A percentile compares a stretch with the other conserved stretches of the same genome.
phyloP scores from a whole-genome alignment of 2,329 filamentous ascomycete species.

The Penicillium sp. region DNA sequence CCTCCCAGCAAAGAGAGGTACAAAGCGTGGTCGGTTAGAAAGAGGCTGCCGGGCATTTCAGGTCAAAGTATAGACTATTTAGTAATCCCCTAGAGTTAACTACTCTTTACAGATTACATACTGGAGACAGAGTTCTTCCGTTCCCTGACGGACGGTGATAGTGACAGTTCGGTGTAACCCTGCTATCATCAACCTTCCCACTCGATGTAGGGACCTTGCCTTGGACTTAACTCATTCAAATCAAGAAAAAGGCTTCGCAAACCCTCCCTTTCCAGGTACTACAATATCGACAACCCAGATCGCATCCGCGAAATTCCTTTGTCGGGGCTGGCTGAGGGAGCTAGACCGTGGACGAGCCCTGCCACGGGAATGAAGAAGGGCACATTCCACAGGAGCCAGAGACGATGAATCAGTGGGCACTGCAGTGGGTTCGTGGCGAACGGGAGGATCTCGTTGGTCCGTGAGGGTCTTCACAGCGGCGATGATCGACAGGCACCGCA shows the following conservation, averaged over 20 bases:
- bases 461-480: conserved; percentile 1
- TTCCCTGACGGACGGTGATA: not conserved
- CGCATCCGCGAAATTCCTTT: not conserved
- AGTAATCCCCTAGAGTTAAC: no score
- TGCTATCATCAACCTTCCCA: not conserved
- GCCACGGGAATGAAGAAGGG: conserved; percentile 15
- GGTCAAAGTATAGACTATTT: no score
- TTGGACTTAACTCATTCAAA: not conserved
- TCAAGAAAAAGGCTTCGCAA: not conserved
- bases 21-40: no score
- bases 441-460: conserved; percentile 9
- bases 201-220: not conserved
- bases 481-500: conserved; percentile 24
- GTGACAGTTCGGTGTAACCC: not conserved
- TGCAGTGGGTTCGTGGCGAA: not conserved
- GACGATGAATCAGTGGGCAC: not conserved
- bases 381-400: conserved; percentile 11
- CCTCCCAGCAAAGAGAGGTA: no score
- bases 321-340: not conserved
- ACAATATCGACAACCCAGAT: not conserved
- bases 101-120: no score
- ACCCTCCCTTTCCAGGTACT: not conserved
- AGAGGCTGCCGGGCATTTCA: no score
- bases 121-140: no score
- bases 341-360: not conserved